These are phyloP conservation scores for Scheffersomyces lignosus DNA, from an alignment of 805 yeast genomes.

Conservation along the genomic window DNA sequence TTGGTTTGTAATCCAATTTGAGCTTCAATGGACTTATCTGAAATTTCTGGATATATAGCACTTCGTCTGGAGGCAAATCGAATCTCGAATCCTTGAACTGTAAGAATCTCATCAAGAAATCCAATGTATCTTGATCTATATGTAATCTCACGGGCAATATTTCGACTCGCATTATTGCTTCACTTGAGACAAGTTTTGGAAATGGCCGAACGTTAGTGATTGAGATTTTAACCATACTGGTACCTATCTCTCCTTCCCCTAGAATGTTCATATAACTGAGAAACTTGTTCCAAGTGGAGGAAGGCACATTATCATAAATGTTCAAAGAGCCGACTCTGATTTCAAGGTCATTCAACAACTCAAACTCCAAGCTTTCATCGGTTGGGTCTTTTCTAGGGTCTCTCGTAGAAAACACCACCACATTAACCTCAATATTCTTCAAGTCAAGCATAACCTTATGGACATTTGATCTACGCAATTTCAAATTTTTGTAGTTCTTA, in stretches of 20 bases:
- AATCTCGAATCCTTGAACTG: constrained; percentile 76
- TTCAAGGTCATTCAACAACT: constrained; percentile 48
- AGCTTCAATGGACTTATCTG: constrained; percentile 59
- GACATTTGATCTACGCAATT: constrained; percentile 60
- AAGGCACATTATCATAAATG: constrained; percentile 73
- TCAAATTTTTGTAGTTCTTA: constrained; percentile 44
- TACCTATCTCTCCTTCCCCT: constrained; percentile 69
- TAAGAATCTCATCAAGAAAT: constrained; percentile 75
- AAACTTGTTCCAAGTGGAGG: constrained; percentile 90
- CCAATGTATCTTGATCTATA: constrained; percentile 92
- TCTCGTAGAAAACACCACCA: constrained; percentile 45
- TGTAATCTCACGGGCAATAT: constrained; percentile 78
- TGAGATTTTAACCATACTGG: constrained; percentile 56
- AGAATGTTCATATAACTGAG: constrained; percentile 65
- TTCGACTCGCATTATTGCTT: constrained; percentile 52
- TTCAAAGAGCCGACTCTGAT: constrained; percentile 55
- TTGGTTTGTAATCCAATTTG: constrained; percentile 88
- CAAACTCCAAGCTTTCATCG: constrained; percentile 35
- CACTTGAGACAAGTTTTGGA: constrained; percentile 63
- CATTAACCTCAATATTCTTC: constrained; percentile 49
- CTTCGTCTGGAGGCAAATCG: constrained; percentile 63
- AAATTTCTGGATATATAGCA: constrained; percentile 66
- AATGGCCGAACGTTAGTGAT: constrained; percentile 67
- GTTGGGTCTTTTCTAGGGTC: constrained; percentile 44
- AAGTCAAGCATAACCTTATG: constrained; percentile 62